Evolutionary conservation across 2,329 filamentous ascomycete genomes (phyloP), one percentile per base, ranked within the genome.

Genomic region (Metarhizium rileyi): DNA sequence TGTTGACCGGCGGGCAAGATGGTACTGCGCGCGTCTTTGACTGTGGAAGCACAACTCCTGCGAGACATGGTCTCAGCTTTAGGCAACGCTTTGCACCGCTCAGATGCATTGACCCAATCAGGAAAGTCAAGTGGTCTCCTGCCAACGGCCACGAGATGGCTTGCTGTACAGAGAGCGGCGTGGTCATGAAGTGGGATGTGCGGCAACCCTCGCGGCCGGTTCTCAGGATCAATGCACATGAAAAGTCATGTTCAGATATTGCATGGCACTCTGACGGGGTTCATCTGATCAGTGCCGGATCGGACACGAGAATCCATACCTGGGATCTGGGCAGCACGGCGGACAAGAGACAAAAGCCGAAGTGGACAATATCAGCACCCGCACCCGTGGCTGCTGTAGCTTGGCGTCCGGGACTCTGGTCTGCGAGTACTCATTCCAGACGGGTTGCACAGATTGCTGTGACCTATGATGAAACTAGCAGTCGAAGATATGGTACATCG

Each of bases 191-290:
- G 57, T 84, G 81, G 79, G 81, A 84, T 61, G 71, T 81, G 4
- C 72, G 80, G 6, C 79, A 78, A 56, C 57, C 73, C 5, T 65
- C 62, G 16, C 70, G 72, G 9, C 80, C 80, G 1, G 57, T 81
- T 12, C 60, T 84, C 45, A 74, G 77, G 55, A 77, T 84, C 56
- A 77, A 78, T 27, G 81, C 77, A 0, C 81, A 84, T 57, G 77
- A 81, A 50, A 80, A 76, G 53, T 70, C 76, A 0, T 80, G 78
- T 57, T 71, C 76, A 2, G 73, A 78, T 0, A 77, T 84, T 41
- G 74, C 78, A 3, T 86, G 83, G 83, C 83, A 86, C 55, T 78
- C 80, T 0, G 82, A 86, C 58, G 83, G 82, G 14, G 72, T 76
- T n/a, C 80, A 86, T 56, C 65, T 85, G 10, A 72, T 82, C 45